Base-by-base conservation (phyloP, 805 yeast genomes). In the Yueomyces sp. region DNA sequence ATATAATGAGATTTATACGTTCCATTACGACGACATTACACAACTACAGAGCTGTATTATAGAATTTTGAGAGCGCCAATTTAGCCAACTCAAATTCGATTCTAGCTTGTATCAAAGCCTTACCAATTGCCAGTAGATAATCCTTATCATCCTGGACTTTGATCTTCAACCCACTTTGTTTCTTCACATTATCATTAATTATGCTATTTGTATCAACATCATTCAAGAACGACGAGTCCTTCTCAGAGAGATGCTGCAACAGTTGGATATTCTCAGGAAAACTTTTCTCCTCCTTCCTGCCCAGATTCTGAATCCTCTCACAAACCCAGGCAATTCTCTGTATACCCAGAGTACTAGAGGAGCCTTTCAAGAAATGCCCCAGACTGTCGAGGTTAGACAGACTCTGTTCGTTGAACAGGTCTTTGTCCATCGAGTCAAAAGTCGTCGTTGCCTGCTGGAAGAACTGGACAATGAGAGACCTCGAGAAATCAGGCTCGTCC, bases 281-380 rank as follows among this genome's bases (percentile, higher is more conserved):
- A 6, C 47, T 39, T 36, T 53, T 53, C 41, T 67, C 67, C 42
- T 59, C 56, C 50, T 60, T 58, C 44, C 67, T 53, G 3, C 95
- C 97, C 50, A 85, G 77, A 59, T 88, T 88, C 63, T 92, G 98
- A 48, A 92, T 88, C 50, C 88, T 70, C 62, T 88, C 98, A 64
- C 98, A 92, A 53, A 87, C 82, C 56, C 77, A 74, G 45, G 87
- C 87, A 41, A 92, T 84, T 48, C 79, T 77, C 39, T 74, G 76
- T 45, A 92, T 70, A 2, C 98, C 98, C 46, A 92, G 67, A 1
- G 96, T 90, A 2, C 96, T 95, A 1, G 96, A 94, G 9, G 94
- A 81, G 40, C 98, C 98, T 60, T 92, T 92, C 45, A 92, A 69
- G 57, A 85, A 92, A 60, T 92, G 98, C 11, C 98, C 98, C 52